phyloP scores from a whole-genome alignment of 2,329 filamentous ascomycete genomes.

The Monilinia polystroma region DNA sequence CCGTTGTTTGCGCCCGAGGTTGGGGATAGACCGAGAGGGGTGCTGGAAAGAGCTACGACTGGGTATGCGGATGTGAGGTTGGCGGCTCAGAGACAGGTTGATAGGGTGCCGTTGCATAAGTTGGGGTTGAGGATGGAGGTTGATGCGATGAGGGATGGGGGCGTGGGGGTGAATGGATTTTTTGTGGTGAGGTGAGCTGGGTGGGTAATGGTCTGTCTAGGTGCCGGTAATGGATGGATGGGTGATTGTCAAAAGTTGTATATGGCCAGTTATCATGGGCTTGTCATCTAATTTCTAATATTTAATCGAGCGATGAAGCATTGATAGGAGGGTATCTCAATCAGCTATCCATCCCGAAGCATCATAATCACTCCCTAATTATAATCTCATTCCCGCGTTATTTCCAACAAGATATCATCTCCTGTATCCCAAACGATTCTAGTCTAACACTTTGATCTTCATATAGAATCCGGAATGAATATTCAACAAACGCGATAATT shows the following conservation, averaged over 20 bases:
- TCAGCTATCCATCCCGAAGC: no score
- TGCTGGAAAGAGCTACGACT: slow-evolving; percentile 42
- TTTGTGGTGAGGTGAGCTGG: slow-evolving; percentile 39
- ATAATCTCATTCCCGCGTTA: no score
- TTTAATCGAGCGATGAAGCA: neutral
- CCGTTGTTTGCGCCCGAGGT: slow-evolving; percentile 43
- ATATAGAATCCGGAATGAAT: no score
- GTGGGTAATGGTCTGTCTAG: neutral
- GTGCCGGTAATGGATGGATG: no score
- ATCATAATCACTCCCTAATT: no score
- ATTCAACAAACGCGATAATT: no score
- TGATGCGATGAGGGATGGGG: slow-evolving; percentile 49
- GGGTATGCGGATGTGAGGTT: slow-evolving; percentile 50
- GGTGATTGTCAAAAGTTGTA: no score
- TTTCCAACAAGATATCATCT: no score
- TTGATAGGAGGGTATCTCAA: neutral
- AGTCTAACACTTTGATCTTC: no score
- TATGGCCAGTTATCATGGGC: accelerated
- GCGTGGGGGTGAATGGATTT: slow-evolving; percentile 40
- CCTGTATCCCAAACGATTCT: no score
- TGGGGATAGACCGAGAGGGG: slow-evolving; percentile 43
- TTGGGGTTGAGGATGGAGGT: slow-evolving; percentile 56
- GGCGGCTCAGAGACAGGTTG: slow-evolving; percentile 54
- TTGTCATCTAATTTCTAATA: neutral
- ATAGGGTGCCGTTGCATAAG: slow-evolving; percentile 58